Evolutionary conservation across 495 filamentous ascomycete genomes (phyloP), one percentile per base, ranked within the genome.

Genomic region (Penicillium coffeae): DNA sequence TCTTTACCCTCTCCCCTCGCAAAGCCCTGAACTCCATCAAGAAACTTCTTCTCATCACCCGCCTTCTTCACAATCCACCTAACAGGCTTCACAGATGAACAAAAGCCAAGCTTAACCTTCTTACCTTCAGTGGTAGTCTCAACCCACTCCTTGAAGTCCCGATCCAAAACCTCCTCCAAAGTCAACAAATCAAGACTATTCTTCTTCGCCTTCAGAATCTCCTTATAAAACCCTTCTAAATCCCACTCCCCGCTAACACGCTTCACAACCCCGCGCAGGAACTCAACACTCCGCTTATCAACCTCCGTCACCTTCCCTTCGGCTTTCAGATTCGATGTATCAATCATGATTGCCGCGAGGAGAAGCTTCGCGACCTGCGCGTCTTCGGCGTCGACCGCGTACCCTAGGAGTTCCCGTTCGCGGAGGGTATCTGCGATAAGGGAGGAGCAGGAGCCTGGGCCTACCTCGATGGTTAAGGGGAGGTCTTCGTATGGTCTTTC

Each of bases 71-170:
- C 48, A 25, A 91, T 60, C 64, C 80, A 88, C 0, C 65, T 62
- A 8, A 96, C 68, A 0, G 82, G 74, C 55, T 84, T 85, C 21
- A 91, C 82, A 3, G 87, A 74, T 9, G 81, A 81, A 38, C 84
- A 86, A 38, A 95, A 86, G 1, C 93, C 93, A 8, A 98, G 65
- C 15, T 69, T 76, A 21, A 79, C 41, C 1, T 49, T 66, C 15
- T 58, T 50, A 5, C 46, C 59, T 1, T 48, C 52, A 15, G 48
- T 39, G 2, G 60, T 46, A 0, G 43, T 58, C 56, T 89, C 90
- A 3, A 58, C 68, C 90, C 91, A 98, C 47, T 86, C 78, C 69
- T 98, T 98, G 67, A 93, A 98, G 65, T 98, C 93, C 54, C 94
- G 91, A 47, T 84, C 77, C 39, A 96, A 63, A 13, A 95, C 77